These are phyloP conservation scores for Alternaria novae-zelandiae DNA, from an alignment of 2,329 filamentous ascomycete genomes.

Conservation along the genomic window DNA sequence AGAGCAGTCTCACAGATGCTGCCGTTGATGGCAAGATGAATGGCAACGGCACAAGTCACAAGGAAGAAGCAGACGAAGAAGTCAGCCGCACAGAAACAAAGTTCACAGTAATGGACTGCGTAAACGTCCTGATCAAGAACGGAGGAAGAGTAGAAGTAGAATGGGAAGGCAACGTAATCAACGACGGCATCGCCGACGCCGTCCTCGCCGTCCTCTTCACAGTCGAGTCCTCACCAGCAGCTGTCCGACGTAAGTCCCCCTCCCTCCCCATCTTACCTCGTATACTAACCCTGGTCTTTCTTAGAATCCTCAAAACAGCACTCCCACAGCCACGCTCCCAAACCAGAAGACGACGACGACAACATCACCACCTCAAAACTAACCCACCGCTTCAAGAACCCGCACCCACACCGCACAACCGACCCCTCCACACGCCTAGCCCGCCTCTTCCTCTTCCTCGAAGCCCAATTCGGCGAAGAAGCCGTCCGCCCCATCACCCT, in stretches of 20 bases:
- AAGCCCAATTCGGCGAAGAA: constrained; percentile 90
- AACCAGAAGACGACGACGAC: constrained; percentile 10
- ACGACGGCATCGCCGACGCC: constrained; percentile 97
- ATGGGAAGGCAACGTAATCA: constrained; percentile 98
- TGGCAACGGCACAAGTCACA: constrained; percentile 46
- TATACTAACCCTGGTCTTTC: constrained; percentile 11
- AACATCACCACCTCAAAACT: constrained; percentile 18
- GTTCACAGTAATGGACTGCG: constrained; percentile 85
- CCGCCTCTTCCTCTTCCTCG: constrained; percentile 92
- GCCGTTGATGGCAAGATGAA: constrained; percentile 44
- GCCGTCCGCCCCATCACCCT: constrained; percentile 77
- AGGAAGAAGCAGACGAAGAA: constrained; percentile 70
- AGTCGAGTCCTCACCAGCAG: constrained; percentile 91
- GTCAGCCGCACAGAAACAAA: constrained; percentile 60
- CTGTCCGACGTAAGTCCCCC: constrained; percentile 77
- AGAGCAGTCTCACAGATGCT: constrained; percentile 38
- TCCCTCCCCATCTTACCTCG: constrained; percentile 5
- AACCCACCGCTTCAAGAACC: constrained; percentile 42
- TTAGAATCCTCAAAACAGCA: constrained; percentile 47
- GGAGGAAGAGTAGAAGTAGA: constrained; percentile 86
- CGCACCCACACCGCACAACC: constrained; percentile 76
- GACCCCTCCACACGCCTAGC: constrained; percentile 78
- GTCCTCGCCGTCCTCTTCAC: constrained; percentile 91
- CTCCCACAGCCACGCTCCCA: constrained; percentile 29
- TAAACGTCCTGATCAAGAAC: constrained; percentile 77